Conservation (phyloP, 352 stramenopile species). For the Phytophthora boehmeriae region DNA sequence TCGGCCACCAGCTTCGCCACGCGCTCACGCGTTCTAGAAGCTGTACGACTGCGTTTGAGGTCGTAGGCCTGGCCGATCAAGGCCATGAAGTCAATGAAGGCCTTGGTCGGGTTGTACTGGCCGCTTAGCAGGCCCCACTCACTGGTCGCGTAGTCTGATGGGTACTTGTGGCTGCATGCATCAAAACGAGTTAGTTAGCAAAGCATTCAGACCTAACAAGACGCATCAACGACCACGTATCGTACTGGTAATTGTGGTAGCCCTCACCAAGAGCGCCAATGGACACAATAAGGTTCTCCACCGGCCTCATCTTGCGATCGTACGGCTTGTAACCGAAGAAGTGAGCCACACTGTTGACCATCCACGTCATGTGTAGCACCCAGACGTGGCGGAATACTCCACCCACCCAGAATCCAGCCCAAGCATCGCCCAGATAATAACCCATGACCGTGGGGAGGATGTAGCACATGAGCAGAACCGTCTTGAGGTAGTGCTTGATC, state of each 20-base stretch:
- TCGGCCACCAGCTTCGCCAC: conserved; percentile 70
- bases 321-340: conserved; percentile 99
- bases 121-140: conserved; percentile 95
- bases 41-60: conserved; percentile 94
- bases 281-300: conserved; percentile 97
- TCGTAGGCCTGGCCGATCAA: conserved; percentile 94
- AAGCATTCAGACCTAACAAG: not conserved
- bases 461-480: conserved; percentile 97
- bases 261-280: conserved; percentile 96
- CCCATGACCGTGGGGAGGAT: conserved; percentile 93
- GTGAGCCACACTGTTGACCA: conserved; percentile 98
- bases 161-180: conserved; percentile 95
- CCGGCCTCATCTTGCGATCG: conserved; percentile 93
- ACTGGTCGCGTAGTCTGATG: conserved; percentile 97
- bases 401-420: conserved; percentile 96
- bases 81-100: conserved; percentile 96
- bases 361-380: conserved; percentile 98
- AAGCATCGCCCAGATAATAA: conserved; percentile 91
- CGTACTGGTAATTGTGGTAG: conserved; percentile 98
- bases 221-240: conserved; percentile 5
- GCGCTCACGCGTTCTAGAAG: conserved; percentile 66
- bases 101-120: conserved; percentile 99
- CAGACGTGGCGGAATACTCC: conserved; percentile 95
- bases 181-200: conserved; percentile 8
- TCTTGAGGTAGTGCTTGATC: conserved; percentile 91